Evolutionary conservation across 2,329 filamentous ascomycete genomes (phyloP).

Genomic region (Aspergillus proliferans): DNA sequence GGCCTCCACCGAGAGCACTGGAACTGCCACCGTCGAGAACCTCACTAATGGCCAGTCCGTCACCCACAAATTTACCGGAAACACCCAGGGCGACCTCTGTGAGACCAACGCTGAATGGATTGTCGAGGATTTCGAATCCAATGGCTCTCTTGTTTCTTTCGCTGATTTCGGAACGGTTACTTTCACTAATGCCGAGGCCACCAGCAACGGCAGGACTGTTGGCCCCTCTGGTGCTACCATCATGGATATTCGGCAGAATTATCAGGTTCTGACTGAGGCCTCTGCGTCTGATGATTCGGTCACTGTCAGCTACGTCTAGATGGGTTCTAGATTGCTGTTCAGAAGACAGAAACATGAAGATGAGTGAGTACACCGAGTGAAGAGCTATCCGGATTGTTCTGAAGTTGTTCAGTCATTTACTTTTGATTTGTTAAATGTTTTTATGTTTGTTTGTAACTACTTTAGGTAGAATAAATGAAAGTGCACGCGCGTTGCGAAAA

Average conservation of each 20-base stretch:
- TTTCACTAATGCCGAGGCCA: constrained; percentile 39
- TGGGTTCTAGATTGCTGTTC: neutral
- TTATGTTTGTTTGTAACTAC: no score
- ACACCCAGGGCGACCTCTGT: constrained; percentile 40
- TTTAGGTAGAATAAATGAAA: no score
- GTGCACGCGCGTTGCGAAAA: no score
- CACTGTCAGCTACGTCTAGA: constrained; percentile 20
- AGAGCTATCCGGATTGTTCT: no score
- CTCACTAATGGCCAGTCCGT: constrained; percentile 45
- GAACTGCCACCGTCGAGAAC: constrained; percentile 46
- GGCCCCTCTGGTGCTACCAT: constrained; percentile 35
- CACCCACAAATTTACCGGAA: constrained; percentile 44
- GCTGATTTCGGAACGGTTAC: constrained; percentile 45
- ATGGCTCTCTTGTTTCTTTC: constrained; percentile 37
- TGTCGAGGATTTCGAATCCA: constrained; percentile 46
- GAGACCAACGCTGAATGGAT: constrained; percentile 51
- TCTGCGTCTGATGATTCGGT: constrained; percentile 16
- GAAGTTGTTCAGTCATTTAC: no score
- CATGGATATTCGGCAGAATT: constrained; percentile 42
- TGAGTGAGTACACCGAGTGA: no score
- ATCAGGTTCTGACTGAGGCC: constrained; percentile 28
- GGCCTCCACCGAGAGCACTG: constrained; percentile 36
- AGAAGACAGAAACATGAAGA: no score
- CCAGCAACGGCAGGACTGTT: constrained; percentile 20
- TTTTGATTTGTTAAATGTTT: no score